Conservation (phyloP, 345 rosid species). For the Bruguiera gymnorhiza region DNA sequence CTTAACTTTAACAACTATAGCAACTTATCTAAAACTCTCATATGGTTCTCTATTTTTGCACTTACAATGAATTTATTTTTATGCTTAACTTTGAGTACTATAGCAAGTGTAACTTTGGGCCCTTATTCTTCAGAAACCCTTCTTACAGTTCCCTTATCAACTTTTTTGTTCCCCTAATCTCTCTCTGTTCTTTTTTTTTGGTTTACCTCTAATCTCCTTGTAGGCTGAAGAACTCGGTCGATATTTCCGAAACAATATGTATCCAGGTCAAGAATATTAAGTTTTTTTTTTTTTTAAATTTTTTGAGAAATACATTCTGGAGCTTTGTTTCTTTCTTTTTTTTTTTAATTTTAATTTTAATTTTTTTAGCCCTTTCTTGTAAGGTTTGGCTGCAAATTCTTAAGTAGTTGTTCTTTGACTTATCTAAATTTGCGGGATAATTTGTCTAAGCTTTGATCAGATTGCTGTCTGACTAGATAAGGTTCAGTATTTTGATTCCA, state of each 20-base stretch:
- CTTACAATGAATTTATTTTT: not conserved
- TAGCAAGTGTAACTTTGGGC: not conserved
- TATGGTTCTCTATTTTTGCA: not conserved
- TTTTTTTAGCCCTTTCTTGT: not conserved
- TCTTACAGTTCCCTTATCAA: too few relatives aligned
- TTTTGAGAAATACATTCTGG: not conserved
- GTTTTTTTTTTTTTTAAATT: not conserved
- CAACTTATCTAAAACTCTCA: conserved; percentile 2
- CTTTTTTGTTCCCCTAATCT: not conserved
- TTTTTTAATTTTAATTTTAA: not conserved
- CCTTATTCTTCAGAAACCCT: too few relatives aligned
- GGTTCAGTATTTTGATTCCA: not conserved
- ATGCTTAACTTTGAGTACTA: not conserved
- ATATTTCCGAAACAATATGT: conserved; percentile 94
- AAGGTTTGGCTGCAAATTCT: not conserved
- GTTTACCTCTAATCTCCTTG: conserved; percentile 11
- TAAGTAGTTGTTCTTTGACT: not conserved
- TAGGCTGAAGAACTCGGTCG: conserved; percentile 99
- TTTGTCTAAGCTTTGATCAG: not conserved
- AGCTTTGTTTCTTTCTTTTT: not conserved
- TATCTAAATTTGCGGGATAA: too few relatives aligned
- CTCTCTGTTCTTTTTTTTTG: too few relatives aligned
- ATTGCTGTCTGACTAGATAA: not conserved
- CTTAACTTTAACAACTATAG: not conserved
- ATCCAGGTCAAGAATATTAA: conserved; percentile 66